These are phyloP conservation scores for Aquilaria malaccensis DNA, from an alignment of 345 rosid species.

Conservation along the genomic window DNA sequence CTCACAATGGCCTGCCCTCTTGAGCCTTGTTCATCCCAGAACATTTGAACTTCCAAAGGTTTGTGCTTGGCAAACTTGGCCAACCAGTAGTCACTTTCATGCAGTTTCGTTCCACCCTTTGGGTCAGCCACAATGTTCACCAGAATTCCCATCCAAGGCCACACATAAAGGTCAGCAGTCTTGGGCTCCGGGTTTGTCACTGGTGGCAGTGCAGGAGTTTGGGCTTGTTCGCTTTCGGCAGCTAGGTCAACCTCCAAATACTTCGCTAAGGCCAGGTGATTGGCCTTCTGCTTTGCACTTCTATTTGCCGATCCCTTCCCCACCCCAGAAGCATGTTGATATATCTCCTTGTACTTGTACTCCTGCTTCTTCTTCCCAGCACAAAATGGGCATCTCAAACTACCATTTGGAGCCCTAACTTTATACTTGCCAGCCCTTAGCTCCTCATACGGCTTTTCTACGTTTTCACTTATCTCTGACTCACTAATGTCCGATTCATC, in stretches of 20 bases:
- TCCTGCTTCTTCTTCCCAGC: constrained; percentile 83
- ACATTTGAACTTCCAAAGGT: constrained; percentile 40
- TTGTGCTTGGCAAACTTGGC: constrained; percentile 47
- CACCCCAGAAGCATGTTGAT: constrained; percentile 86
- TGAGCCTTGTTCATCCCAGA: constrained; percentile 36
- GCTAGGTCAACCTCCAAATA: constrained; percentile 60
- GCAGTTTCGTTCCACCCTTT: constrained; percentile 13
- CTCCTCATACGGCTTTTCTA: constrained; percentile 50
- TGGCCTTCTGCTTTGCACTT: constrained; percentile 68
- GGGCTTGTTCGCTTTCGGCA: constrained; percentile 32
- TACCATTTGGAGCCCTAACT: constrained; percentile 51
- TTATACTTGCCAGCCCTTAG: constrained; percentile 38
- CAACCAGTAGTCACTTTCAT: constrained; percentile 46
- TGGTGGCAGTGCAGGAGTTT: constrained; percentile 15
- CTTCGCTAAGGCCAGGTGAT: constrained; percentile 66
- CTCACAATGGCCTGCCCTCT: constrained; percentile 44
- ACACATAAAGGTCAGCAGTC: constrained; percentile 44
- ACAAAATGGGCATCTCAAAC: constrained; percentile 78
- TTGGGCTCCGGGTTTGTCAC: constrained; percentile 16
- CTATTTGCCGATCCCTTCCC: constrained; percentile 69
- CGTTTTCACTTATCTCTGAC: constrained; percentile 56
- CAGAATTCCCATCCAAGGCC: constrained; percentile 86
- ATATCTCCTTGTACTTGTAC: constrained; percentile 69
- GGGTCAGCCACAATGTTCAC: constrained; percentile 27
- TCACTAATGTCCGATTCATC: constrained; percentile 84